Evolutionary conservation across 192 early-diverging fungal species (phyloP), one percentile per base, ranked within the genome.

Genomic region (Linderina pennispora): DNA sequence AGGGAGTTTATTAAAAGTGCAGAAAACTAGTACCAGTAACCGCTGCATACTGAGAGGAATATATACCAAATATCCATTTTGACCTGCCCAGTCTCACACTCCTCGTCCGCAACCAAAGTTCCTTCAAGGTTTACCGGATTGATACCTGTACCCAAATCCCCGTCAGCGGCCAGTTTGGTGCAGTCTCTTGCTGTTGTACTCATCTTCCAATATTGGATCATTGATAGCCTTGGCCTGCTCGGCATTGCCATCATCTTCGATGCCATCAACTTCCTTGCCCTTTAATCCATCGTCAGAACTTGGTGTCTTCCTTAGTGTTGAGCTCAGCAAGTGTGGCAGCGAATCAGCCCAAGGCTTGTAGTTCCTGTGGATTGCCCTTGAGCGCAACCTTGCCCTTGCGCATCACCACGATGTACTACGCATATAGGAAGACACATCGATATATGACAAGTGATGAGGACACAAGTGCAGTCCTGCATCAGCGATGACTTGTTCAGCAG

Each of bases 391-490:
- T 68, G 21, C 85, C 87, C 20, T 86, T 76, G 47, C 80, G 74
- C 66, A 90, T 49, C 8, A 76, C 84, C 14, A 88, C 78, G 23
- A 90, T 73, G 18, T 66, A 36, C 3, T 52, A 53, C 13, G 58
- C 60, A 23, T 79, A 78, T 35, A n/a, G 63, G 53, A 35, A 88
- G 62, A 15, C 80, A 80, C 43, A 86, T 46, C 18, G 80, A 75
- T 14, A 88, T 81, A 22, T 87, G 77, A 50, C 96, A 94, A 0
- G 92, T 92, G n/a, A 95, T 94, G n/a, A 99, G 73, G 23, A 99
- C 65, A 3, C 85, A 59, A 0, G 96, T 99, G 10, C 91, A 77
- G 21, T 78, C 73, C 1, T 48, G 44, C 77, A 99, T 76, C 24
- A 85, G 49, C 3, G 79, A 80, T 8, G 62, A 46, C 41, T 43